A percentile compares a stretch with the other conserved stretches of the same genome.
These are phyloP conservation scores for Pyrrhoderma lamaoense DNA, from an alignment of 1,284 basidiomycete genomes.

Conservation along the genomic window DNA sequence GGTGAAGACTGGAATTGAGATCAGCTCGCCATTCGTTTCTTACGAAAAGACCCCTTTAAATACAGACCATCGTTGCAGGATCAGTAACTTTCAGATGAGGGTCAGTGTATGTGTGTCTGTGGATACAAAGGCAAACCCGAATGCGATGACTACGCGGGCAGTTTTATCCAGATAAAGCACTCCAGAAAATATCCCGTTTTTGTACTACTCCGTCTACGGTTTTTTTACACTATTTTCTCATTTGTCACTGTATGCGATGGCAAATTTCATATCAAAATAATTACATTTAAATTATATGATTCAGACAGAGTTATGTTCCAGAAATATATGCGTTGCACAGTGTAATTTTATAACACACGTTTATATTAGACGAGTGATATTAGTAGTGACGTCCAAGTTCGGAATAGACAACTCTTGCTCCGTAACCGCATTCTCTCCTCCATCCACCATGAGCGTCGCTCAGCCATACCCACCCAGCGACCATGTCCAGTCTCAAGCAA, in stretches of 20 bases:
- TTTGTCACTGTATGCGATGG: too few relatives aligned
- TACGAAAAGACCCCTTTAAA: not conserved
- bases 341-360: not conserved
- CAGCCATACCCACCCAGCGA: slow-evolving; percentile 8
- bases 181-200: too few relatives aligned
- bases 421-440: slow-evolving; percentile 1
- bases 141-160: not conserved
- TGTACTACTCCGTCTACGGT: too few relatives aligned
- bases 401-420: not conserved
- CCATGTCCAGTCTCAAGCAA: not conserved
- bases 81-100: not conserved
- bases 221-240: not conserved
- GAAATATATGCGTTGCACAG: not conserved
- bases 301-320: too few relatives aligned
- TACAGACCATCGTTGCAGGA: slow-evolving; percentile 8
- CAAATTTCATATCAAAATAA: too few relatives aligned
- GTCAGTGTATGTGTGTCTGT: too few relatives aligned
- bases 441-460: slow-evolving; percentile 16
- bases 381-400: slow-evolving; percentile 5
- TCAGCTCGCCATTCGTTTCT: not conserved
- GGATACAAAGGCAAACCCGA: not conserved
- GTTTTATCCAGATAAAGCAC: not conserved
- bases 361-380: not conserved
- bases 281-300: too few relatives aligned
- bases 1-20: slow-evolving; percentile 14